Evolutionary conservation across 257 asterid species (phyloP), one percentile per base, ranked within the genome.

Genomic region (Forsythia suspensa): DNA sequence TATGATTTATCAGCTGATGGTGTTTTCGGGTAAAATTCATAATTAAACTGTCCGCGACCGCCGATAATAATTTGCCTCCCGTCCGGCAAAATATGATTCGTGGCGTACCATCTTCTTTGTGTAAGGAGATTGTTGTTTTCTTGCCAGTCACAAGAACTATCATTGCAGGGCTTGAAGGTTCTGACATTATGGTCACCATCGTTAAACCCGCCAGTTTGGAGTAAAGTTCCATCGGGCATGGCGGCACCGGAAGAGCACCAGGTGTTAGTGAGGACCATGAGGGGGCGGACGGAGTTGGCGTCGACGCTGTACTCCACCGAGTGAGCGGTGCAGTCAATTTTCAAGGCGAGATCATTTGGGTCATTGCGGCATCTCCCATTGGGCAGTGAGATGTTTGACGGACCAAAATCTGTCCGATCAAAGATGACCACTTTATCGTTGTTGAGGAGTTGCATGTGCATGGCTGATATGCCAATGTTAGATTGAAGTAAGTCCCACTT

Each of bases 371-470:
- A 88, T 52, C 76, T 70, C 4, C 90, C 88, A 16, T 77, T 8
- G 41, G 95, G 90, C 0, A 91, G 74, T 13, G 91, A 82, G 34
- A 91, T 87, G 87, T 90, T 90, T 38, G 97, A 91, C 21, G 15
- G 72, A 1, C 97, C 95, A 81, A 80, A 88, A 42, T 90, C 93
- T 0, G 95, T 87, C 21, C 95, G 87, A 38, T 91, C 97, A 74
- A 83, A 91, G 15, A 91, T 87, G 21, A 91, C 66, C 57, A 91
- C 92, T 37, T 83, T 88, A 82, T 91, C 90, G 68, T 87, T 87
- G 81, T 85, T 76, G 73, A 90, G 94, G 80, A 91, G 93, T 79
- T 90, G 97, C 91, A 90, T 86, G 87, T 90, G 97, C 95, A 91
- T 88, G 80, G 92, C 90, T 0, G 90, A 85, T 0, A 90, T 79